These are phyloP conservation scores for Rasamsonia emersonii DNA, from an alignment of 2,329 filamentous ascomycete species.

Conservation along the genomic window DNA sequence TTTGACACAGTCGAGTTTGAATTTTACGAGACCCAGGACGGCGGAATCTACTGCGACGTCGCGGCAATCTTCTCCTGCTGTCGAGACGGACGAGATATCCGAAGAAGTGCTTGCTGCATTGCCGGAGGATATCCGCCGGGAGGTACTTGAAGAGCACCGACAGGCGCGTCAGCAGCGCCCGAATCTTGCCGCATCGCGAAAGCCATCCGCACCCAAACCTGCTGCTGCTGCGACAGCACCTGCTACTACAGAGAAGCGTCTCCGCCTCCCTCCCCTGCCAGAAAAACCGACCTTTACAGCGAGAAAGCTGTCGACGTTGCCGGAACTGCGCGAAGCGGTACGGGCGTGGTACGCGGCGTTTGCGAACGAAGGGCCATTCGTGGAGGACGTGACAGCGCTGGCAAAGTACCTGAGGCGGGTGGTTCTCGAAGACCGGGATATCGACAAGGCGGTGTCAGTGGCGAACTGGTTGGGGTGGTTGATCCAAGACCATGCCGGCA, in stretches of 20 bases:
- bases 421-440: constrained; percentile 64
- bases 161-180: constrained; percentile 50
- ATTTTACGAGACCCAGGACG: constrained; percentile 30
- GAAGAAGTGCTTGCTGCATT: constrained; percentile 71
- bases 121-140: constrained; percentile 68
- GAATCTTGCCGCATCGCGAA: constrained; percentile 28
- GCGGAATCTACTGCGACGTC: constrained; percentile 9
- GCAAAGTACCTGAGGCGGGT: constrained; percentile 64
- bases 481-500: constrained; percentile 30
- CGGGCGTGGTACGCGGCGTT: constrained; percentile 70
- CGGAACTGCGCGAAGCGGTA: constrained; percentile 66
- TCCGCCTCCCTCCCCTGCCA: constrained; percentile 40
- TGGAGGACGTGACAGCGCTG: constrained; percentile 67
- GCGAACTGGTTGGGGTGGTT: constrained; percentile 54
- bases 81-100: constrained; percentile 41
- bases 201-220: constrained; percentile 12
- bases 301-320: constrained; percentile 43
- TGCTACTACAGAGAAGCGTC: constrained; percentile 15
- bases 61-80: constrained; percentile 19
- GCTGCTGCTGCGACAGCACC: constrained; percentile 11
- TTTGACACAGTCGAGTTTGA: constrained; percentile 67
- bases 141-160: constrained; percentile 68
- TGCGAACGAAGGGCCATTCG: constrained; percentile 63
- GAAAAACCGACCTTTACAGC: constrained; percentile 55
- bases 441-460: constrained; percentile 63